Percentiles rank a stretch among this genome's conserved stretches.
These are phyloP conservation scores for Kuraishia cidri DNA, from an alignment of 805 yeast species.

Conservation along the genomic window DNA sequence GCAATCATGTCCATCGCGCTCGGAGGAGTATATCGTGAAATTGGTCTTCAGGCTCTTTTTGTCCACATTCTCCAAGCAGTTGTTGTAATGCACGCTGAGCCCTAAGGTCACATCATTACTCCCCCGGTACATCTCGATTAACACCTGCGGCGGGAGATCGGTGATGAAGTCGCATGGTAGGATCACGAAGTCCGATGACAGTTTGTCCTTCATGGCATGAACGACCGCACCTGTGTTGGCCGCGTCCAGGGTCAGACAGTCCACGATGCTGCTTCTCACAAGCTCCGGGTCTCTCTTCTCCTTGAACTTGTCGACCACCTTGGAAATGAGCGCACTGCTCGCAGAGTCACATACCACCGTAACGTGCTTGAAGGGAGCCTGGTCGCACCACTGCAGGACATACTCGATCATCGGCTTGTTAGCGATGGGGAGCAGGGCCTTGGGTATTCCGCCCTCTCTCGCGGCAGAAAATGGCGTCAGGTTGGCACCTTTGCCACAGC, in stretches of 20 bases:
- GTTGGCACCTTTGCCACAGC: slow-evolving; percentile 78
- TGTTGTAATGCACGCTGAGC: slow-evolving; percentile 67
- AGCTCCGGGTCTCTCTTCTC: slow-evolving; percentile 25
- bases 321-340: slow-evolving; percentile 34
- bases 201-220: slow-evolving; percentile 33
- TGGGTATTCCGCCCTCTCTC: slow-evolving; percentile 59
- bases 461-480: slow-evolving; percentile 64
- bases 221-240: slow-evolving; percentile 59
- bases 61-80: slow-evolving; percentile 68
- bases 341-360: slow-evolving; percentile 51
- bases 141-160: slow-evolving; percentile 81
- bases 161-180: slow-evolving; percentile 94
- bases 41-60: slow-evolving; percentile 62
- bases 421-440: slow-evolving; percentile 85
- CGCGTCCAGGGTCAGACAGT: slow-evolving; percentile 32
- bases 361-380: slow-evolving; percentile 67
- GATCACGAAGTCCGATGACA: slow-evolving; percentile 54
- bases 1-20: slow-evolving; percentile 28
- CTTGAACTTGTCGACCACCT: slow-evolving; percentile 39
- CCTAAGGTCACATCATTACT: slow-evolving; percentile 63
- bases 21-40: slow-evolving; percentile 56
- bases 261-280: slow-evolving; percentile 23
- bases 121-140: slow-evolving; percentile 77
- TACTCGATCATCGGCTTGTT: slow-evolving; percentile 83
- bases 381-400: slow-evolving; percentile 88